Evolutionary conservation across 2,329 filamentous ascomycete species (phyloP), one percentile per base, ranked within the genome.

Genomic region (Aspergillus tanneri): DNA sequence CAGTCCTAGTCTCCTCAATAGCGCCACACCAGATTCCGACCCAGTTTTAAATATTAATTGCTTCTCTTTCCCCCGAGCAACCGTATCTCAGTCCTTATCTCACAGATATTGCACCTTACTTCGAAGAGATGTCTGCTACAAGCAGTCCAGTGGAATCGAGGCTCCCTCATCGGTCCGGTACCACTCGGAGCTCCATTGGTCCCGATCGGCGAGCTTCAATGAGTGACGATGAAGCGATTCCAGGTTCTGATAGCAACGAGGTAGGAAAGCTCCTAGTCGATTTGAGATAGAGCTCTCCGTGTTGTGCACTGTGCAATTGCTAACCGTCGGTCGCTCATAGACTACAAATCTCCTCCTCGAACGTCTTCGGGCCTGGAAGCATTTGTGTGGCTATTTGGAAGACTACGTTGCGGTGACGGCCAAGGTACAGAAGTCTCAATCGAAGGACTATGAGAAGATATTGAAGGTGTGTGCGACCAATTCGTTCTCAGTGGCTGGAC

Each of bases 391-490:
- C 47, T 92, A 96, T 66, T 79, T 99, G 39, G 90, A 97, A 72
- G 90, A 95, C 43, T 99, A 96, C 69, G 79, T 97, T 62, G 77
- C 76, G 23, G 85, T 87, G 5, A 88, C 90, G 3, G 90, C 96
- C 70, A 96, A 92, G 78, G 78, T 89, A 49, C 86, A 96, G 66
- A 86, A 85, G 65, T 80, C 82, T 9, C 87, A 96, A 60, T 84
- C 89, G 46, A 97, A 96, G 76, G 92, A 97, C 70, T 96, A 96
- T 64, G 91, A 97, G 75, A 92, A 88, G 72, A 85, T 93, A 8
- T 74, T 97, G 63, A 99, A 97, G 84, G 86, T 84, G 46, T 21
- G 66, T 54, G 12, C 38, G 50, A 10, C 9, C 30, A 36, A 12
- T n/a, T 28, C 16, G 30, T 46, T 37, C 12, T 14, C 4, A 8